Conservation (phyloP, 2,329 filamentous ascomycete species). For the Paraphaeosphaeria sporulosa region DNA sequence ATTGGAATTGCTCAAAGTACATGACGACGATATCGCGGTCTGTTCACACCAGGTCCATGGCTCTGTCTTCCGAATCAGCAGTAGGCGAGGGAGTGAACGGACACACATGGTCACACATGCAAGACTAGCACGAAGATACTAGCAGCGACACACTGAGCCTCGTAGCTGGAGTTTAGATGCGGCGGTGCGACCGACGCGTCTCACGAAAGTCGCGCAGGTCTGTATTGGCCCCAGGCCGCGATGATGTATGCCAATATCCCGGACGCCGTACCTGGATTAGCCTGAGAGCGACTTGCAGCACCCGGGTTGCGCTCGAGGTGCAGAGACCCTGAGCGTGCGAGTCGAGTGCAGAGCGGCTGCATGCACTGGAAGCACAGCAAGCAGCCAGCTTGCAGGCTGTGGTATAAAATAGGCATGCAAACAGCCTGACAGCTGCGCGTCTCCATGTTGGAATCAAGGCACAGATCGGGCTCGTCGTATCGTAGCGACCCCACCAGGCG, state of each 20-base stretch:
- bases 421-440: not conserved
- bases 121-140: not conserved
- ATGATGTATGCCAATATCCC: conserved; percentile 9
- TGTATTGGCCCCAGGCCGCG: conserved; percentile 1
- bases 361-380: conserved; percentile 7
- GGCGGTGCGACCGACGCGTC: not conserved
- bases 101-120: not conserved
- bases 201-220: not conserved
- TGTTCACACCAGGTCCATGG: not conserved
- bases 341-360: conserved; percentile 10
- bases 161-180: not conserved
- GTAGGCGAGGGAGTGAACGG: not conserved
- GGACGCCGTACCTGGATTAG: conserved; percentile 11
- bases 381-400: not conserved
- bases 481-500: not conserved
- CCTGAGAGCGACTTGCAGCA: conserved; percentile 8
- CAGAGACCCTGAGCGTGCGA: conserved; percentile 15
- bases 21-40: not conserved
- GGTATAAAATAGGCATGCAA: not conserved
- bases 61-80: not conserved
- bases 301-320: conserved; percentile 10
- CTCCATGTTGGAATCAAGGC: not conserved
- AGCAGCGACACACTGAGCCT: not conserved
- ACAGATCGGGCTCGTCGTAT: conserved; percentile 3
- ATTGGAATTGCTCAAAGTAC: not conserved